Percentiles rank a stretch among this genome's conserved stretches.
Evolutionary conservation across 225 moss, liverwort and hornwort genomes (phyloP).

Genomic region (Ulota crispa): DNA sequence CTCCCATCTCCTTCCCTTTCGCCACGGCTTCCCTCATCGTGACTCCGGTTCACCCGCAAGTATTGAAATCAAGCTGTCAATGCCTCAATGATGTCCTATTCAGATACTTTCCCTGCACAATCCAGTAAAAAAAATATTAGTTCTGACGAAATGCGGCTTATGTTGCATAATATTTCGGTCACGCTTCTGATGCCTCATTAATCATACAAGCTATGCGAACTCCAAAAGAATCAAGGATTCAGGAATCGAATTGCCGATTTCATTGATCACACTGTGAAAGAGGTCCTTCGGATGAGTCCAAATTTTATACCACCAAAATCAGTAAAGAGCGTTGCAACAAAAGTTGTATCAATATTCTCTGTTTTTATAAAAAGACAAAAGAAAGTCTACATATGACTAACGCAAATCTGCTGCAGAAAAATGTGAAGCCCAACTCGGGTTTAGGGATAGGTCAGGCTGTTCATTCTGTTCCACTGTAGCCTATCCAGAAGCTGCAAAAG

Average conservation of each 20-base stretch:
- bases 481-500: background rate
- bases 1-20: conserved; percentile 67
- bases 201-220: background rate
- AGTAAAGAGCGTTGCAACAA: background rate
- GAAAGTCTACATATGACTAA: background rate
- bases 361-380: background rate
- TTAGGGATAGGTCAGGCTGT: background rate
- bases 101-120: conserved; percentile 32
- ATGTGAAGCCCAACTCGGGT: background rate
- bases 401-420: background rate
- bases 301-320: background rate
- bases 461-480: conserved; percentile 1
- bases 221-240: background rate
- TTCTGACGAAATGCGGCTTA: background rate
- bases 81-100: conserved; percentile 28
- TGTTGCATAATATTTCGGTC: background rate
- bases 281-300: background rate
- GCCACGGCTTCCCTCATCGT: conserved; percentile 51
- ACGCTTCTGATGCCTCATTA: background rate
- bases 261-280: background rate
- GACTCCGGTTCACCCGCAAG: conserved; percentile 15
- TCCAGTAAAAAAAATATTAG: background rate
- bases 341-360: too few relatives aligned
- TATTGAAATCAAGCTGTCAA: conserved; percentile 16
- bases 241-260: background rate